Evolutionary conservation across 345 rosid genomes (phyloP).

Genomic region (Citrus sp.): DNA sequence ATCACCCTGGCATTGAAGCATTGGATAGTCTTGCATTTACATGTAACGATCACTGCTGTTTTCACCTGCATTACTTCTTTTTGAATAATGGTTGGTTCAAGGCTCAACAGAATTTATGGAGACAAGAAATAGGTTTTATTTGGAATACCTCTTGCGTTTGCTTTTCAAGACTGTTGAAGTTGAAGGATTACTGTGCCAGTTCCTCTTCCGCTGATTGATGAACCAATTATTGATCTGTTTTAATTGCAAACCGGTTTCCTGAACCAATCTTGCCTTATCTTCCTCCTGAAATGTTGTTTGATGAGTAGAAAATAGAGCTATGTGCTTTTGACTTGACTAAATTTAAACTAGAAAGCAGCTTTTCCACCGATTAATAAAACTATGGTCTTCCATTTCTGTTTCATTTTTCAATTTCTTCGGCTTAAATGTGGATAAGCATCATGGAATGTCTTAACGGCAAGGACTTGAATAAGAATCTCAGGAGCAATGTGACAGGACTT

Average conservation of each 20-base stretch:
- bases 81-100: conserved; percentile 41
- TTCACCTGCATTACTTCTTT: conserved; percentile 96
- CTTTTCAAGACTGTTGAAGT: conserved; percentile 71
- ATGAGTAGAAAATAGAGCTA: not conserved
- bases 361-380: not conserved
- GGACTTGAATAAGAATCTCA: not conserved
- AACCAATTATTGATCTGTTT: conserved; percentile 99
- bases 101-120: conserved; percentile 14
- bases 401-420: no score
- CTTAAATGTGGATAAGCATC: not conserved
- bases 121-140: conserved; percentile 1
- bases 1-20: not conserved
- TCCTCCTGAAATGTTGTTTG: conserved; percentile 63
- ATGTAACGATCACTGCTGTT: conserved; percentile 53
- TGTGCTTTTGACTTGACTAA: not conserved
- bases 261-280: conserved; percentile 92
- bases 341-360: not conserved
- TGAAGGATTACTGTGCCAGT: conserved; percentile 96
- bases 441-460: not conserved
- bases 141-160: conserved; percentile 83
- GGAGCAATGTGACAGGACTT: conserved; percentile 21
- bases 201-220: conserved; percentile 96
- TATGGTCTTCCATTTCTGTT: no score
- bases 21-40: conserved; percentile 27
- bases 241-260: conserved; percentile 93